Conservation (phyloP, 1,284 basidiomycete species). For the Cutaneotrichosporon sp. region DNA sequence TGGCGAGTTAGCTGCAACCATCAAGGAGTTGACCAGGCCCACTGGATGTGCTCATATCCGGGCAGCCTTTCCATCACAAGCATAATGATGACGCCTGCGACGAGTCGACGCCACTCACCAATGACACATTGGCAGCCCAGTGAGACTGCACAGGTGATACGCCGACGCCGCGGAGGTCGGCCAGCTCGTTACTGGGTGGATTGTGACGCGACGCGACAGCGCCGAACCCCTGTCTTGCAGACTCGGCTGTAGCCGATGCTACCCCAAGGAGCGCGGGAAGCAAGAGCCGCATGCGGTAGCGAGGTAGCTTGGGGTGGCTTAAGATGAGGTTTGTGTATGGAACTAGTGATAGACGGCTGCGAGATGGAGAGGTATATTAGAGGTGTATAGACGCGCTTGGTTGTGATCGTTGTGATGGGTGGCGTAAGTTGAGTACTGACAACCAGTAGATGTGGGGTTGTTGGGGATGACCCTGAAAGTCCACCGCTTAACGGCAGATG, state of each 20-base stretch:
- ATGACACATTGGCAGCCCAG: neutral
- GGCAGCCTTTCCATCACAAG: neutral
- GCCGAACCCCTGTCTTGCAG: neutral
- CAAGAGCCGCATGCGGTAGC: neutral
- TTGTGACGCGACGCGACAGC: conserved; percentile 2
- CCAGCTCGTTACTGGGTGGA: neutral
- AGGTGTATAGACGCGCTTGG: no score
- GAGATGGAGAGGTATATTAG: neutral
- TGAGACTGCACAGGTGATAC: neutral
- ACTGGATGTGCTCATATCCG: no score
- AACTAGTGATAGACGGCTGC: neutral
- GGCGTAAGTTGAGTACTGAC: no score
- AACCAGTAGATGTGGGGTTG: no score
- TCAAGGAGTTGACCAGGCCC: neutral
- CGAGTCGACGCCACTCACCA: neutral
- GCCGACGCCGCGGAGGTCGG: neutral
- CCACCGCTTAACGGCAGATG: no score
- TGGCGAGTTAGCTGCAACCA: neutral
- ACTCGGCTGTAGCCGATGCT: neutral
- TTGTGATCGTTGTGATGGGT: no score
- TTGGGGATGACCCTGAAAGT: no score
- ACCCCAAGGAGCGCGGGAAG: neutral
- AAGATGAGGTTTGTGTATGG: neutral
- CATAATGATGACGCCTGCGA: neutral
- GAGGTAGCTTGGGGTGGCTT: neutral